Evolutionary conservation across 768 basidiomycete species (phyloP), one percentile per base, ranked within the genome.

Genomic region (Lactarius evosmus): DNA sequence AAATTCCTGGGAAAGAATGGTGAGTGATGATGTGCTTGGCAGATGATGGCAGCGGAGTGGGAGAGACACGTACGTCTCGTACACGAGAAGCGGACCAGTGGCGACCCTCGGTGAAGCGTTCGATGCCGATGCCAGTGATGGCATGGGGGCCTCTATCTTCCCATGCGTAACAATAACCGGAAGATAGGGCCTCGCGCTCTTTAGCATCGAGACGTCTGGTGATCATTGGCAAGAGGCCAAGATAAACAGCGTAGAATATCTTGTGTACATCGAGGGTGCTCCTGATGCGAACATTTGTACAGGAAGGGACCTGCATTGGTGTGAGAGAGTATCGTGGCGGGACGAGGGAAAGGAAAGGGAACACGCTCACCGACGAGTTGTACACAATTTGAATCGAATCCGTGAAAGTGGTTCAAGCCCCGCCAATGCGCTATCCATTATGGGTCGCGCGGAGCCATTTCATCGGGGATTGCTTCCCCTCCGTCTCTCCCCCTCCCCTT

Each of bases 141-240:
- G 87, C 85, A 72, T 88, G 90, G 7, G 90, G 88, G 29, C 88
- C 88, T 66, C 90, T 87, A 69, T 93, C 91, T 72, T 93, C 91
- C 91, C 91, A 93, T 65, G 93, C 88, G 69, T 91, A 93, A 27
- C 92, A 88, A 68, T 89, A 89, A 29, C 91, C 91, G 0, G 91
- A 82, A 19, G 80, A 68, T 70, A 93, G 88, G 19, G 74, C 74
- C 34, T 74, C 69, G 64, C 91, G 83, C 73, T 93, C 91, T 72
- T 92, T 89, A 50, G 87, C 87, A 72, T 93, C 91, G 68, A 93
- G 82, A 8, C 91, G 85, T 61, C 91, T 84, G 25, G 87, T 89
- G 71, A 91, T 90, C 71, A 93, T 82, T 54, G 89, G 88, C 49
- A 92, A 79, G 61, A 78, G 72, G 69, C 85, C 81, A 64, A 79